phyloP scores from a whole-genome alignment of 495 filamentous ascomycete genomes.

The Achaetomiella virescens region DNA sequence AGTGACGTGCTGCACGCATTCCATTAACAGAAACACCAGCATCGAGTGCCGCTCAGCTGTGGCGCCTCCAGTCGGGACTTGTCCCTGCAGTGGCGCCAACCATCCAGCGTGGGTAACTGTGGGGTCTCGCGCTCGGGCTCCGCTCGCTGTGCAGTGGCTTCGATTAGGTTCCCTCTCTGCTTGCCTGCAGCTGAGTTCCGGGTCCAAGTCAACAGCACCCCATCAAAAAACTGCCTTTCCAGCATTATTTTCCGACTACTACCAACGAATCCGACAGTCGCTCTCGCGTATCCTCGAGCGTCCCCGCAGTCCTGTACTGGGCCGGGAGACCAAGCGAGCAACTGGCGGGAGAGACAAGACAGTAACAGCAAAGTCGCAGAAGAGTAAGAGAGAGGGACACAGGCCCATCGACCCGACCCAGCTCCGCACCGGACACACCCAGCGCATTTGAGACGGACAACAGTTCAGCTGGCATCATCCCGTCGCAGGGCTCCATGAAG shows the following conservation, averaged over 20 bases:
- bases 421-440: conserved; percentile 8
- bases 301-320: not conserved
- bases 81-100: conserved; percentile 7
- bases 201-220: conserved; percentile 2
- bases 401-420: conserved; percentile 12
- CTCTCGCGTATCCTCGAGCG: not conserved
- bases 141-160: conserved; percentile 7
- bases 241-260: not conserved
- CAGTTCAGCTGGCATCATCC: conserved; percentile 4
- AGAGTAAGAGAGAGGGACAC: not conserved
- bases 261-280: not conserved
- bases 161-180: conserved; percentile 13
- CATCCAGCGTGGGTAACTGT: conserved; percentile 1
- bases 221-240: not conserved
- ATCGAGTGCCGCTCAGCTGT: not conserved
- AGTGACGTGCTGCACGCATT: conserved; percentile 14
- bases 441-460: not conserved
- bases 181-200: not conserved
- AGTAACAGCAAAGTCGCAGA: not conserved
- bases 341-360: not conserved
- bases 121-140: conserved; percentile 9
- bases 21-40: conserved; percentile 9
- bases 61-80: conserved; percentile 1
- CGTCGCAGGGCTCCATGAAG: conserved; percentile 24
- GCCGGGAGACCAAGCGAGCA: not conserved